Conservation (phyloP, 305 asterid genomes). For the Euphrasia arctica region DNA sequence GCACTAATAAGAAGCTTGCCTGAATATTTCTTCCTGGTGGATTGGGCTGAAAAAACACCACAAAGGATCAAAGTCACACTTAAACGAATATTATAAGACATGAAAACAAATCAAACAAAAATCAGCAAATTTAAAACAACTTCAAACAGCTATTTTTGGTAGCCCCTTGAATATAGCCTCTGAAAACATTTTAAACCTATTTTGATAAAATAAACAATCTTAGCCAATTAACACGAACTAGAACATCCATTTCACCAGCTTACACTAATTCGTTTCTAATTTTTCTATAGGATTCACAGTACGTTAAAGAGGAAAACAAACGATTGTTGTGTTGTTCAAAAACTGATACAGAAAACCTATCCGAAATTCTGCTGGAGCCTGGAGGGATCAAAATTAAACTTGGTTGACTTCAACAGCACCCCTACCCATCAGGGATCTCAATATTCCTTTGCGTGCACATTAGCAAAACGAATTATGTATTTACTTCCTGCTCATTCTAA, state of each 20-base stretch:
- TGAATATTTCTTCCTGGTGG: constrained; percentile 54
- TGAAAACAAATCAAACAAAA: neutral
- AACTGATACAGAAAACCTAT: neutral
- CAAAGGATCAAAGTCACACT: constrained; percentile 25
- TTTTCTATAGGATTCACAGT: neutral
- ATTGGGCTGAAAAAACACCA: constrained; percentile 39
- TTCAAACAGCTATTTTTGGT: constrained; percentile 5
- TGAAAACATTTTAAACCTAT: too few species aligned
- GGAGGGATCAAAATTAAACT: neutral
- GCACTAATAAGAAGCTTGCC: constrained; percentile 80
- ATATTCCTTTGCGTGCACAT: neutral
- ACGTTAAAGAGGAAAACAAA: neutral
- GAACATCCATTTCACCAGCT: too few species aligned
- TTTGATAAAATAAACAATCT: too few species aligned
- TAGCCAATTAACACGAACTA: too few species aligned
- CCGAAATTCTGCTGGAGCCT: neutral
- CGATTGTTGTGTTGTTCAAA: neutral
- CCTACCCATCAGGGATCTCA: neutral
- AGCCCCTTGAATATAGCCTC: too few species aligned
- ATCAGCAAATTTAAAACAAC: neutral
- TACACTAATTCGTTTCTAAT: neutral
- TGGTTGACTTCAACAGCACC: neutral
- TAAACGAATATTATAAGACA: too few species aligned
- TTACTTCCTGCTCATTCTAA: neutral
- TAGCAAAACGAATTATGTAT: neutral